Evolutionary conservation across 768 basidiomycete species (phyloP).

Genomic region (Tricholoma matsutake): DNA sequence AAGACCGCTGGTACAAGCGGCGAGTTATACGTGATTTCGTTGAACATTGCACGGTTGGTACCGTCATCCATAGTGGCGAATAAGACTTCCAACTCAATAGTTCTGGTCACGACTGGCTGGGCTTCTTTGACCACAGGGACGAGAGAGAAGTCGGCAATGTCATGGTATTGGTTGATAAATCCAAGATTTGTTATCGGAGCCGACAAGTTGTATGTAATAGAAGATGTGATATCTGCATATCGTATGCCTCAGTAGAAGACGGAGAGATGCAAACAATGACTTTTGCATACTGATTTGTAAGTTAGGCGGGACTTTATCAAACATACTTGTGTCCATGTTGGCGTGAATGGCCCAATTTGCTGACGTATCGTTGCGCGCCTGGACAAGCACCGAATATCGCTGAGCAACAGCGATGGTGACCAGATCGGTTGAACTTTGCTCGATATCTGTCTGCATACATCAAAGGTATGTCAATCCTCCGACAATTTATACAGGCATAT

Average conservation of each 20-base stretch:
- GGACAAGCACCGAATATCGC: slow-evolving; percentile 90
- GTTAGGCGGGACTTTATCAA: slow-evolving; percentile 70
- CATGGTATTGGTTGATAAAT: slow-evolving; percentile 52
- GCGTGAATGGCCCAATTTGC: slow-evolving; percentile 89
- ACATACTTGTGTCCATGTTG: slow-evolving; percentile 90
- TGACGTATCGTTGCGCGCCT: slow-evolving; percentile 80
- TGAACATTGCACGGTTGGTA: slow-evolving; percentile 79
- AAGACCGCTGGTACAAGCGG: slow-evolving; percentile 77
- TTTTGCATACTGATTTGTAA: slow-evolving; percentile 67
- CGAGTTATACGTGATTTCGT: slow-evolving; percentile 62
- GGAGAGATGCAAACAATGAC: not conserved
- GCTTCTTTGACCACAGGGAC: slow-evolving; percentile 57
- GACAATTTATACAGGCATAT: not conserved
- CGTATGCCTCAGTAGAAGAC: not conserved
- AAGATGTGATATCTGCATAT: slow-evolving; percentile 71
- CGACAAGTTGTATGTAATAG: slow-evolving; percentile 67
- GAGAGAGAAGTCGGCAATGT: slow-evolving; percentile 65
- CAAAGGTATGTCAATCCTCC: not conserved
- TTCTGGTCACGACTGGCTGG: slow-evolving; percentile 49
- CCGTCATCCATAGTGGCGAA: slow-evolving; percentile 89
- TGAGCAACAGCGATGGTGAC: slow-evolving; percentile 83
- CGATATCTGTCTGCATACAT: slow-evolving; percentile 61
- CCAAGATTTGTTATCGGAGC: slow-evolving; percentile 52
- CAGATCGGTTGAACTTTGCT: slow-evolving; percentile 69
- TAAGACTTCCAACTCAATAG: slow-evolving; percentile 64